phyloP scores from a whole-genome alignment of 345 rosid genomes.

The Acer yangbiense region DNA sequence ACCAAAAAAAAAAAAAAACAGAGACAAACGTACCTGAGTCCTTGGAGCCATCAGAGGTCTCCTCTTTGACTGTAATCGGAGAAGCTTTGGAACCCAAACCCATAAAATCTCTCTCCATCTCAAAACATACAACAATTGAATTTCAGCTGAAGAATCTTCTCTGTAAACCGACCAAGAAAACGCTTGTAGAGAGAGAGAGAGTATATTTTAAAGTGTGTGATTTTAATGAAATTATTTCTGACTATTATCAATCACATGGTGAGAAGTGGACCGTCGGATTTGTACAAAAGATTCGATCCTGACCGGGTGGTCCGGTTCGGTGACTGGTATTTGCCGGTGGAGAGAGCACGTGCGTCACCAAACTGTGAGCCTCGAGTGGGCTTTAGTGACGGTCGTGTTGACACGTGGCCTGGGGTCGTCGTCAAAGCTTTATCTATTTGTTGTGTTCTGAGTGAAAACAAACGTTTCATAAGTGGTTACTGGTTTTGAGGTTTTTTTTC shows the following conservation, averaged over 20 bases:
- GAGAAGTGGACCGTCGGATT: conserved; percentile 33
- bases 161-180: neutral
- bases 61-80: conserved; percentile 49
- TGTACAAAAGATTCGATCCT: neutral
- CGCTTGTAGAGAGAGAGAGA: neutral
- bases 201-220: neutral
- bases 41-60: conserved; percentile 37
- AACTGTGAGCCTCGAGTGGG: conserved; percentile 19
- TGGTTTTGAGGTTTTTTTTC: too few relatives aligned
- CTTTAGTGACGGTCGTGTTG: neutral
- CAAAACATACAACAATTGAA: neutral
- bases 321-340: conserved; percentile 32
- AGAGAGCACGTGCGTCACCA: conserved; percentile 39
- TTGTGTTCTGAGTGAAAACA: neutral
- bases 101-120: conserved; percentile 64
- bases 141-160: neutral
- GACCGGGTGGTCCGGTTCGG: conserved; percentile 30
- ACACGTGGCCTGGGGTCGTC: conserved; percentile 22
- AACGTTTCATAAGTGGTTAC: conserved; percentile 1
- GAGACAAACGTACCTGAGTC: conserved; percentile 38
- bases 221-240: neutral
- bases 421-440: conserved; percentile 12
- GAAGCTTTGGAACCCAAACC: conserved; percentile 45
- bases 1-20: neutral
- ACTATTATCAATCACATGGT: too few relatives aligned